Base-by-base conservation (phyloP, 768 basidiomycete genomes). In the Cubamyces lactineus region DNA sequence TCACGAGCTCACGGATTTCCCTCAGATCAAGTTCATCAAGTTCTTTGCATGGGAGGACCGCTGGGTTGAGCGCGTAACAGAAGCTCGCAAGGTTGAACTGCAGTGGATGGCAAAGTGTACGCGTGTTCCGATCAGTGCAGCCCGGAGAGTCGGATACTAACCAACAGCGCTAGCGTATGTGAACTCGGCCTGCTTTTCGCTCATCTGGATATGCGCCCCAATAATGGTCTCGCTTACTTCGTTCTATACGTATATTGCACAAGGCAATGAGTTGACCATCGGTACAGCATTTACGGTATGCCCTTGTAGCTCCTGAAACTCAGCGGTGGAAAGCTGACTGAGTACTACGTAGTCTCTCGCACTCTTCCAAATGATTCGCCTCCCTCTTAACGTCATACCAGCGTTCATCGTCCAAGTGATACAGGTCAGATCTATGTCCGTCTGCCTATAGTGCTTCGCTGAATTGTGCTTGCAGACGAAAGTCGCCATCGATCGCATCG, bases 31-130 rank as follows among this genome's bases (percentile, higher is more conserved):
- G 72, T 89, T 90, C 69, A 87, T 90, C 78, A 91, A 92, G 73
- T 91, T 92, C 78, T 92, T 92, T 62, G 89, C 89, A 1, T 92
- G 90, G 82, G 89, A 91, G 66, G 81, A 86, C 46, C 81, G 83
- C 15, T 93, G 92, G 92, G 88, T 90, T 45, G 73, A 81, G 26
- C 80, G 85, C 12, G 86, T 81, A 0, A 69, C 86, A 59, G 85
- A 87, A 43, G 84, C 89, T 2, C 79, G 94, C 62, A 80, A 81
- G 43, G 75, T 75, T 16, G 94, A 96, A 76, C 79, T 95, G 75
- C 75, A 80, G 57, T 92, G 91, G 88, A 81, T 94, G 81, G 73
- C 90, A 58, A 88, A 89, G 79, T 72, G 88, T 88, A 34, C 1
- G 73, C 42, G 3, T 1, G 3, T 24, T 42, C 38, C n/a, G 26